Evolutionary conservation across 768 basidiomycete genomes (phyloP).

Genomic region (Suillus ampliporus): DNA sequence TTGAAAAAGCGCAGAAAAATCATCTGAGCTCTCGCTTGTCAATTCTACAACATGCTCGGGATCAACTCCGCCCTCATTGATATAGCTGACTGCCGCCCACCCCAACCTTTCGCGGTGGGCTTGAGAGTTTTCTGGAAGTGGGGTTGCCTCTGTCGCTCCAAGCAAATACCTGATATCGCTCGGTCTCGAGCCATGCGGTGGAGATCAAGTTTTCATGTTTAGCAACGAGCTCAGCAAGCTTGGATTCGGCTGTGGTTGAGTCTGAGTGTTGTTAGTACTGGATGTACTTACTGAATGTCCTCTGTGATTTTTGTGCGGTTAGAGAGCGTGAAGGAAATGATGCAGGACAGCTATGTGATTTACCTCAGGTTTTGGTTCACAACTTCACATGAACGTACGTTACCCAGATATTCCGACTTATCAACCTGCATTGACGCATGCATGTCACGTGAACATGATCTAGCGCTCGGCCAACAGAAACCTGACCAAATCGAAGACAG

Average conservation of each 20-base stretch:
- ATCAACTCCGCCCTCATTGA: conserved; percentile 65
- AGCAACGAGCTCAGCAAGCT: conserved; percentile 60
- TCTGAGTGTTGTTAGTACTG: not conserved
- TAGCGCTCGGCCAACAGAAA: too few species aligned
- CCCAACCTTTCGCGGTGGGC: conserved; percentile 46
- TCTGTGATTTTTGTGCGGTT: not conserved
- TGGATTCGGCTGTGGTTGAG: conserved; percentile 7
- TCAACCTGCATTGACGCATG: too few species aligned
- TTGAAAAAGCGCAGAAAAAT: conserved; percentile 90
- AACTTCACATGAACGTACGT: too few species aligned
- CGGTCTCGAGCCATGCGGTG: conserved; percentile 73
- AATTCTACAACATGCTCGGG: too few species aligned
- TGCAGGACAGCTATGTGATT: not conserved
- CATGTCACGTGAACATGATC: too few species aligned
- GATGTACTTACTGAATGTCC: not conserved
- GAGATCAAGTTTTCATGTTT: conserved; percentile 70
- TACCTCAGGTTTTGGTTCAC: too few species aligned
- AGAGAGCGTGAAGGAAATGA: not conserved
- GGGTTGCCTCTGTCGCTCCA: too few species aligned
- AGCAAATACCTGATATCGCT: too few species aligned
- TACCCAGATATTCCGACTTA: too few species aligned
- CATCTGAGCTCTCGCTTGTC: conserved; percentile 38
- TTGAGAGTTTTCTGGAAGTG: conserved; percentile 39
- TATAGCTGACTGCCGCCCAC: conserved; percentile 67
- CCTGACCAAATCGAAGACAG: too few species aligned